These are phyloP conservation scores for Fusarium newnesense DNA, from an alignment of 2,329 filamentous ascomycete genomes.

Conservation along the genomic window DNA sequence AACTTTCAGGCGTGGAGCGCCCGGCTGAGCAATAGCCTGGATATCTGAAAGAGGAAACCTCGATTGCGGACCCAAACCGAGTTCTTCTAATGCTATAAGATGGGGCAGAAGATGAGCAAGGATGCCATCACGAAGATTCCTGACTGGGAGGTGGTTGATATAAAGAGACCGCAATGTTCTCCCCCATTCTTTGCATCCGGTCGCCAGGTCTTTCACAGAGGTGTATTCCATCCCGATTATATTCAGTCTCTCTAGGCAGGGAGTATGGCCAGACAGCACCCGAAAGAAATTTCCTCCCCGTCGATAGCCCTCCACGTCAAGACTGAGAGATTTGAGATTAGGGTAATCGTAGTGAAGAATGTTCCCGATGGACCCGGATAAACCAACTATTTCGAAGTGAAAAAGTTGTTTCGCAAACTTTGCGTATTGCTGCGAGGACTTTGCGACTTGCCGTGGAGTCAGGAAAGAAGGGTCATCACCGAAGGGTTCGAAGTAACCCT, in stretches of 20 bases:
- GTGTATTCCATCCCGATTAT: no score
- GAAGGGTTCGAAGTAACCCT: no score
- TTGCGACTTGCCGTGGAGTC: neutral
- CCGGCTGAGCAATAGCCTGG: neutral
- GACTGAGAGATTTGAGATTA: neutral
- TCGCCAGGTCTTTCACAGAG: neutral
- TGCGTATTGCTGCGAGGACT: neutral
- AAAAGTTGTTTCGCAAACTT: neutral
- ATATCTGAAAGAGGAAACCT: neutral
- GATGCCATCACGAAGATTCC: neutral
- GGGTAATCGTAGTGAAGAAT: neutral
- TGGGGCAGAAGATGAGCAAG: neutral
- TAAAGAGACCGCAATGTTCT: constrained; percentile 4
- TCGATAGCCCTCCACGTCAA: neutral
- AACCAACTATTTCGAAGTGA: neutral
- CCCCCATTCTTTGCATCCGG: constrained; percentile 14
- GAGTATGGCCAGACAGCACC: neutral
- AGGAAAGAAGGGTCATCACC: no score
- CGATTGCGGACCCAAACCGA: neutral
- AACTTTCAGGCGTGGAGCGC: neutral
- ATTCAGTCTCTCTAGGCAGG: neutral
- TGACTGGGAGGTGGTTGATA: neutral
- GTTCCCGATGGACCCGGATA: neutral
- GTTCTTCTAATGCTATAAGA: neutral
- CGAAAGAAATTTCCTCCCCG: neutral